These are phyloP conservation scores for Suhomyces pyralidae DNA, from an alignment of 805 yeast genomes.

Conservation along the genomic window DNA sequence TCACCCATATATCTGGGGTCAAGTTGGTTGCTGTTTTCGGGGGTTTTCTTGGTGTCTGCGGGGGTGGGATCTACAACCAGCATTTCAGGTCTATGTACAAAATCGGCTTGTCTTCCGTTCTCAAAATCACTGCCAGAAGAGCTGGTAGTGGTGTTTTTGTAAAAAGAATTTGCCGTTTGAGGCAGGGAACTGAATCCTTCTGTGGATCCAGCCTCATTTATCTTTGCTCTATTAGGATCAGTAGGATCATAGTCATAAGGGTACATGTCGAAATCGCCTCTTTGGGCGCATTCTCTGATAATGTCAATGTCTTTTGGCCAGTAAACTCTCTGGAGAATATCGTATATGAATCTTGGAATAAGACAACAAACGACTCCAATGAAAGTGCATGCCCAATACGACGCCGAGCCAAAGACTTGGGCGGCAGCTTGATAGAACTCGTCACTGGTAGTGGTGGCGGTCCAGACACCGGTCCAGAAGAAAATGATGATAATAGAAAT, in stretches of 20 bases:
- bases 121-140: constrained; percentile 7
- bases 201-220: constrained; percentile 26
- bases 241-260: constrained; percentile 56
- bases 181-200: not conserved
- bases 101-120: not conserved
- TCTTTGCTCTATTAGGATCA: constrained; percentile 49
- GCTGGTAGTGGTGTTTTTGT: constrained; percentile 4
- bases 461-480: constrained; percentile 83
- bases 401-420: constrained; percentile 56
- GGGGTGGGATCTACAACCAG: not conserved
- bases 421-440: constrained; percentile 66
- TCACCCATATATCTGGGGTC: not conserved
- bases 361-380: constrained; percentile 54
- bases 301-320: constrained; percentile 68
- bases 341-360: constrained; percentile 58
- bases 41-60: not conserved
- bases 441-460: constrained; percentile 47
- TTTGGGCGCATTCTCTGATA: constrained; percentile 56
- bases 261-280: constrained; percentile 51
- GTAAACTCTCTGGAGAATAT: constrained; percentile 50
- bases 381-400: constrained; percentile 64
- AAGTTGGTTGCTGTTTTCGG: not conserved
- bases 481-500: constrained; percentile 58
- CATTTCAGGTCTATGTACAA: not conserved
- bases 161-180: not conserved